These are phyloP conservation scores for Penicillium riverlandense DNA, from an alignment of 495 filamentous ascomycete genomes.

Conservation along the genomic window DNA sequence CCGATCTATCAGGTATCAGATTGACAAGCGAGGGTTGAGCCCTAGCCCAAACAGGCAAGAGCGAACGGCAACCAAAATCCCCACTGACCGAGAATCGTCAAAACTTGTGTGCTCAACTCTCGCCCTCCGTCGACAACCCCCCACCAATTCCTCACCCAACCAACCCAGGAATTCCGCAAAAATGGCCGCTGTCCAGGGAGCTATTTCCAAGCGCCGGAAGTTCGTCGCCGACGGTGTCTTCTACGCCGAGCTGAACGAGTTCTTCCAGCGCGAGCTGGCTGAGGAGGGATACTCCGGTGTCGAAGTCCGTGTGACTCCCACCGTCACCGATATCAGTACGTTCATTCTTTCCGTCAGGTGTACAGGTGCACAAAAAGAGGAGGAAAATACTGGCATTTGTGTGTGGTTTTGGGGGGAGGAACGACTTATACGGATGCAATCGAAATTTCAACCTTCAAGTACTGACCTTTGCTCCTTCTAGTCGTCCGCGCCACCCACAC, in stretches of 20 bases:
- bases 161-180: conserved; percentile 35
- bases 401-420: not conserved
- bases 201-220: conserved; percentile 96
- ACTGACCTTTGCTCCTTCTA: conserved; percentile 8
- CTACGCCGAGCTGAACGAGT: conserved; percentile 99
- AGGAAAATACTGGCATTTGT: conserved; percentile 1
- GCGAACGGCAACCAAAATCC: conserved; percentile 35
- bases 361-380: not conserved
- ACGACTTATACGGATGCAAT: not conserved
- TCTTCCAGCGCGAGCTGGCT: conserved; percentile 99
- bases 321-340: conserved; percentile 97
- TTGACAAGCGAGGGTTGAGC: conserved; percentile 38
- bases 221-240: conserved; percentile 99
- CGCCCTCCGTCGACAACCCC: conserved; percentile 31
- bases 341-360: conserved; percentile 2
- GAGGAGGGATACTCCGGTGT: conserved; percentile 99
- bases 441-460: no score
- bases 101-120: conserved; percentile 30
- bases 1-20: not conserved
- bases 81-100: conserved; percentile 34
- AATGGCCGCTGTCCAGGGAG: conserved; percentile 63
- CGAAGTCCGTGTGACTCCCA: conserved; percentile 98
- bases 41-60: conserved; percentile 29
- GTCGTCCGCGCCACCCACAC: conserved; percentile 99
- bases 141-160: conserved; percentile 13